Conservation (phyloP, 306 rosid species). For the Quercus glauca region DNA sequence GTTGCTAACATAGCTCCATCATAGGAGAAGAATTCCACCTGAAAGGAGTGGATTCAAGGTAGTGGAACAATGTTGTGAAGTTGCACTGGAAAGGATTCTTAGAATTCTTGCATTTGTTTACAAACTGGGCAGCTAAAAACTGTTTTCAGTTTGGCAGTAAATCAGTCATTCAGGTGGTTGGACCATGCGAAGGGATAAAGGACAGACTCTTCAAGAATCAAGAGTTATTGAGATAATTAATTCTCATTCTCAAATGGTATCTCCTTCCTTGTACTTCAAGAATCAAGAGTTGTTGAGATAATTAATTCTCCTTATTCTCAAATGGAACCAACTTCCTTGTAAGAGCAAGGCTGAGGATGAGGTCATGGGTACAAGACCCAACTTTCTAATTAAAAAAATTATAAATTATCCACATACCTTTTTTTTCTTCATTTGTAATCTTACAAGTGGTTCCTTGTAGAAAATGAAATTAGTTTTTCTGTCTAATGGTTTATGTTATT, state of each 20-base stretch:
- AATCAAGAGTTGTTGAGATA: neutral
- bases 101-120: neutral
- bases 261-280: neutral
- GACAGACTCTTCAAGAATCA: neutral
- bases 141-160: neutral
- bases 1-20: neutral
- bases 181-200: neutral
- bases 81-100: neutral
- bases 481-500: neutral
- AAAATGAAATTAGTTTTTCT: neutral
- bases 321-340: no score
- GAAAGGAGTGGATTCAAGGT: neutral
- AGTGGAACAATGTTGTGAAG: neutral
- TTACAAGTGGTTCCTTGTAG: neutral
- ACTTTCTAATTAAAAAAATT: no score
- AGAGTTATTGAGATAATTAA: no score
- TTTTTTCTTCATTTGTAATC: neutral
- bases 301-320: neutral
- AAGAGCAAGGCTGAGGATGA: no score
- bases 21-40: neutral
- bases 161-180: neutral
- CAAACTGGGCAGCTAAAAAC: neutral
- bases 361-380: no score
- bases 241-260: no score
- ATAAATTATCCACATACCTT: neutral